Percentiles rank a stretch among this genome's conserved stretches.
Conservation (phyloP, 441 rosid species). For the Erodium moschatum region DNA sequence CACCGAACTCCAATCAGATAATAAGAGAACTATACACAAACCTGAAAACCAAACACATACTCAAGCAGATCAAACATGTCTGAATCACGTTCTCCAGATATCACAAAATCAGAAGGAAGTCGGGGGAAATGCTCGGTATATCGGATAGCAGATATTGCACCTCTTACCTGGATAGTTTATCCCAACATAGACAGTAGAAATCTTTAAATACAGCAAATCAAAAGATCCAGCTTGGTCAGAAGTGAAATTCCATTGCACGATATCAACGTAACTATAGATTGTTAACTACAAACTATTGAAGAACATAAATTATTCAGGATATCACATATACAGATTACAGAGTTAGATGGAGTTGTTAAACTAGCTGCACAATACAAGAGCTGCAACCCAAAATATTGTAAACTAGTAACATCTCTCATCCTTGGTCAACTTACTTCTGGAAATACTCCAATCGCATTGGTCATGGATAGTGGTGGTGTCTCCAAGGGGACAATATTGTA, state of each 20-base stretch:
- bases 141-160: slow-evolving; percentile 75
- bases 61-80: slow-evolving; percentile 94
- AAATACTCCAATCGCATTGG: slow-evolving; percentile 77
- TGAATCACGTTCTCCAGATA: slow-evolving; percentile 71
- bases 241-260: slow-evolving; percentile 8
- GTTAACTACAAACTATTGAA: slow-evolving; percentile 1
- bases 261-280: slow-evolving; percentile 10
- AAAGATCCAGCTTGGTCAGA: slow-evolving; percentile 10
- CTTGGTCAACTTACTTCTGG: slow-evolving; percentile 67
- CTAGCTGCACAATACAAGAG: not conserved
- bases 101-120: slow-evolving; percentile 62
- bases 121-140: slow-evolving; percentile 73
- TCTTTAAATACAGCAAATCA: slow-evolving; percentile 14
- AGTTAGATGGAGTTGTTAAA: slow-evolving; percentile 1
- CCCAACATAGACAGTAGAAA: slow-evolving; percentile 8
- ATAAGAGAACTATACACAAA: slow-evolving; percentile 23
- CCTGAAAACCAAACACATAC: slow-evolving; percentile 96
- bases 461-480: slow-evolving; percentile 74
- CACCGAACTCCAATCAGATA: slow-evolving; percentile 5
- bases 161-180: slow-evolving; percentile 57
- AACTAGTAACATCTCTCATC: slow-evolving; percentile 7
- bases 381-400: slow-evolving; percentile 1
- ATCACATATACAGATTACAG: not conserved
- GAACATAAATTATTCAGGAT: slow-evolving; percentile 2
- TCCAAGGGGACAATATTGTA: slow-evolving; percentile 94